Conservation (phyloP, 106 monocot species). For the Dioscorea dumetorum region DNA sequence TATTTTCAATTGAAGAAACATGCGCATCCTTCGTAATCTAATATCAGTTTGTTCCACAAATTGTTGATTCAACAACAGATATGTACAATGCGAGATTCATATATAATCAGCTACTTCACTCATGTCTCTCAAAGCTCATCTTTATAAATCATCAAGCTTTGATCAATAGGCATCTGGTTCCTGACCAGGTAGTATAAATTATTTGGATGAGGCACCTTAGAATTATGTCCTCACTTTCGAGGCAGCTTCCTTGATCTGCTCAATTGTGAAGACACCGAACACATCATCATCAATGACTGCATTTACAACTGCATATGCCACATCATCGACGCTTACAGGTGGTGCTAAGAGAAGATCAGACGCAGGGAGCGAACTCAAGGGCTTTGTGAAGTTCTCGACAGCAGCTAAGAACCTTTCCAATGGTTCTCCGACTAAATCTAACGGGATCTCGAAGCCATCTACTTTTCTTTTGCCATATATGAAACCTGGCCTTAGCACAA, state of each 20-base stretch:
- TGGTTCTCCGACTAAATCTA: conserved; percentile 67
- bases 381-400: conserved; percentile 48
- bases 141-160: too few species aligned
- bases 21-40: too few species aligned
- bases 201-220: background rate
- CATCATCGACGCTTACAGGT: conserved; percentile 74
- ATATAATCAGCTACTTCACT: too few species aligned
- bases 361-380: conserved; percentile 54
- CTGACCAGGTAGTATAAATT: too few species aligned
- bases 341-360: conserved; percentile 76
- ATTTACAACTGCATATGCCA: conserved; percentile 59
- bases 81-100: too few species aligned
- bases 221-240: conserved; percentile 46
- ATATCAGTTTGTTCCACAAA: too few species aligned
- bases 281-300: conserved; percentile 59
- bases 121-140: too few species aligned
- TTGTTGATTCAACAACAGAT: too few species aligned
- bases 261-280: conserved; percentile 82
- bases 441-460: conserved; percentile 68
- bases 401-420: conserved; percentile 63
- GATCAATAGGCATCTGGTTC: too few species aligned
- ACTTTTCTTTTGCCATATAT: conserved; percentile 79
- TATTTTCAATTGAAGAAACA: too few species aligned
- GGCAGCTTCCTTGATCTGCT: conserved; percentile 90
- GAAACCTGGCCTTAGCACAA: conserved; percentile 72